A percentile compares a stretch with the other conserved stretches of the same genome.
Conservation (phyloP, 257 asterid genomes). For the Ocimum tenuiflorum region DNA sequence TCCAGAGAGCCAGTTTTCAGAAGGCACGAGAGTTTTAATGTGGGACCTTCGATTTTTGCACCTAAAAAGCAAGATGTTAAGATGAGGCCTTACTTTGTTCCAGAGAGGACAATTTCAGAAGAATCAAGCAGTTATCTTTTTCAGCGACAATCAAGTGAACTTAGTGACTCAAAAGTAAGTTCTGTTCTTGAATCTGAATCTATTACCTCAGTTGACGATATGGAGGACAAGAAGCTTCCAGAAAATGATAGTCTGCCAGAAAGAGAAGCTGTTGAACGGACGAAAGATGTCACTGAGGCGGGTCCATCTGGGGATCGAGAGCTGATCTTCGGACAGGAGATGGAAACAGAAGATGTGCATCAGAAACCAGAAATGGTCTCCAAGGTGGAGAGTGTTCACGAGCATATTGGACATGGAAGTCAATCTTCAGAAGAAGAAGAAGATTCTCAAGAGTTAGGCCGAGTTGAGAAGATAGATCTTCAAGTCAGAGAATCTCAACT, state of each 20-base stretch:
- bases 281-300: constrained; percentile 19
- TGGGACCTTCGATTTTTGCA: constrained; percentile 54
- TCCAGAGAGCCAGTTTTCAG: constrained; percentile 50
- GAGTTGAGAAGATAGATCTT: constrained; percentile 27
- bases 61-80: constrained; percentile 41
- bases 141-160: constrained; percentile 62
- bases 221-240: constrained; percentile 35
- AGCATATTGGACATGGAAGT: constrained; percentile 63
- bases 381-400: constrained; percentile 37
- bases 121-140: constrained; percentile 52
- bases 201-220: constrained; percentile 49
- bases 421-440: constrained; percentile 55
- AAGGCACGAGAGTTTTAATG: constrained; percentile 66
- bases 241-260: constrained; percentile 32
- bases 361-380: constrained; percentile 30
- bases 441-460: constrained; percentile 28
- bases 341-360: constrained; percentile 22
- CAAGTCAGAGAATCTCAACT: constrained; percentile 17
- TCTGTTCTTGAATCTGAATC: constrained; percentile 76
- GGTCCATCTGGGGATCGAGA: constrained; percentile 9
- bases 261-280: constrained; percentile 13
- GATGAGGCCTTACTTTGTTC: constrained; percentile 63
- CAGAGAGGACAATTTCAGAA: constrained; percentile 44
- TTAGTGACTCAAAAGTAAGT: constrained; percentile 75
- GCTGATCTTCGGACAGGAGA: constrained; percentile 13